Conservation (phyloP, 2,329 filamentous ascomycete species). For the Huntiella moniliformis region DNA sequence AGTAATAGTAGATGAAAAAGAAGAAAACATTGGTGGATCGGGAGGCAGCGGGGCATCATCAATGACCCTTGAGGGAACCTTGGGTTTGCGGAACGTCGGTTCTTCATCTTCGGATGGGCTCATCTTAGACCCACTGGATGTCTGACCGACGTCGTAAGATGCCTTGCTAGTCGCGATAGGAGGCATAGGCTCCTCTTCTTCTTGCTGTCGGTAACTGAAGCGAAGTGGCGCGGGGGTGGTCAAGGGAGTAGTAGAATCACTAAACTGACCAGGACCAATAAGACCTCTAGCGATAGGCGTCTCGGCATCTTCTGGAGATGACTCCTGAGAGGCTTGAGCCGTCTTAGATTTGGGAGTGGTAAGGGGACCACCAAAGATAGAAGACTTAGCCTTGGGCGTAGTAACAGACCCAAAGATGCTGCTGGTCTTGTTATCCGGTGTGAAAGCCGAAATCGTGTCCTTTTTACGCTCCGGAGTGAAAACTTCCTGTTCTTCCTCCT, state of each 20-base stretch:
- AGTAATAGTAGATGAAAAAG: constrained; percentile 11
- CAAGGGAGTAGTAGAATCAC: constrained; percentile 29
- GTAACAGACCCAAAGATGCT: background rate
- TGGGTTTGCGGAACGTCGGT: constrained; percentile 6
- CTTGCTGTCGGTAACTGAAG: constrained; percentile 22
- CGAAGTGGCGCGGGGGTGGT: constrained; percentile 31
- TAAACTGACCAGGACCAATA: constrained; percentile 2
- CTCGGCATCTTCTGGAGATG: constrained; percentile 5
- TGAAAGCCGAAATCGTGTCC: background rate
- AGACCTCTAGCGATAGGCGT: background rate
- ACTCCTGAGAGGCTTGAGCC: background rate
- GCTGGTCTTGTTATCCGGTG: background rate
- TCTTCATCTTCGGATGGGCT: constrained; percentile 10
- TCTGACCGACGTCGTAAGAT: constrained; percentile 29
- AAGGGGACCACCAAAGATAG: background rate
- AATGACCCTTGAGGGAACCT: constrained; percentile 10
- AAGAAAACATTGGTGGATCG: constrained; percentile 22
- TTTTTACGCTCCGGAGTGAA: constrained; percentile 13
- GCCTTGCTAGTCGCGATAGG: constrained; percentile 37
- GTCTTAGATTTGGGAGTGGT: constrained; percentile 4
- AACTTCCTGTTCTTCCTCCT: constrained; percentile 14
- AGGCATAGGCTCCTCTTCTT: constrained; percentile 25
- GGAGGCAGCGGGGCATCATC: constrained; percentile 25
- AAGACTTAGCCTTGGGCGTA: constrained; percentile 5
- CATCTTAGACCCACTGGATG: constrained; percentile 21